Evolutionary conservation across 768 basidiomycete species (phyloP), one percentile per base, ranked within the genome.

Genomic region (Multifurca ochricompacta): DNA sequence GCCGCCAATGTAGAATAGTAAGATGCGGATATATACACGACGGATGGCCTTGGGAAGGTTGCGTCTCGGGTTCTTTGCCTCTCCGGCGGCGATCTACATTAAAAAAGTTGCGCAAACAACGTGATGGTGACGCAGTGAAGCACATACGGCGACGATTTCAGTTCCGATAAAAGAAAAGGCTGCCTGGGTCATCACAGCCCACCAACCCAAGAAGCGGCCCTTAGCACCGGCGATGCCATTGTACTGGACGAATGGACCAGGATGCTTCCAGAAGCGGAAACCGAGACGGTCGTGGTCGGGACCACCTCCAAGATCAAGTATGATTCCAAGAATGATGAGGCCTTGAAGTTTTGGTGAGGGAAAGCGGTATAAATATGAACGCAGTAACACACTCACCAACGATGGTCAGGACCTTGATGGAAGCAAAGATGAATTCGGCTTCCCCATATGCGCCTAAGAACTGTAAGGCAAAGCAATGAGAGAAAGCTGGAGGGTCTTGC

Each of bases 61-160:
- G 36, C 75, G 76, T 25, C 88, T 74, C 6, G 92, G 92, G 69
- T 94, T 94, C 69, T 87, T 91, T 0, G 90, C 85, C 67, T 91
- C 91, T 16, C 85, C 90, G 21, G 89, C 89, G 55, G 90, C 88
- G 61, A 87, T 87, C 85, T 87, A 67, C n/a, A 68, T 74, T 47
- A 73, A 79, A 69, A 84, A 85, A 42, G 81, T 80, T 8, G 67
- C 64, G 25, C 51, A 56, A 48, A 76, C 70, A 6, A 72, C 69
- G 56, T 69, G 72, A 6, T 73, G 72, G 73, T 56, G 58, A 69
- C 73, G 18, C 68, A 62, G 19, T 18, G 47, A 32, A 44, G 23
- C 8, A 54, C 58, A 25, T 45, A 59, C 58, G n/a, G 73, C 75
- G 19, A 74, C 74, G 35, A 69, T 67, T 62, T 83, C 82, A 0